Conservation (phyloP, 768 basidiomycete genomes). For the Termitomyces eurrhizus region DNA sequence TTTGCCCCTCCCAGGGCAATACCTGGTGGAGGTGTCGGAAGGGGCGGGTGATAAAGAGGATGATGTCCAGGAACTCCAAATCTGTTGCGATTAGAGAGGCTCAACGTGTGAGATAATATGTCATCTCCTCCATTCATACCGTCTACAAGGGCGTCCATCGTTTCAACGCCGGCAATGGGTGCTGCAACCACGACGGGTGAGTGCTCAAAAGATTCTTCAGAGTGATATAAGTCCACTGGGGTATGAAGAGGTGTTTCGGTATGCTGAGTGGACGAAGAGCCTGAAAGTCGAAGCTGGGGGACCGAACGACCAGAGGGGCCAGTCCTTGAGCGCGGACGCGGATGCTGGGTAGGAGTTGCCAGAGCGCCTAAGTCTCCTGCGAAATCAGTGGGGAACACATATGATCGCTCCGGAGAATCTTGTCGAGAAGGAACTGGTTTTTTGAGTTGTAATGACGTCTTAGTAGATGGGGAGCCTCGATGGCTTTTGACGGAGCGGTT, state of each 20-base stretch:
- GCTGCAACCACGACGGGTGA: slow-evolving; percentile 73
- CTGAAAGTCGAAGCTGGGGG: slow-evolving; percentile 59
- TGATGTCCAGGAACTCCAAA: slow-evolving; percentile 61
- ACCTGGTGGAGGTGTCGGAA: slow-evolving; percentile 82
- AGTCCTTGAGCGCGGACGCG: slow-evolving; percentile 53
- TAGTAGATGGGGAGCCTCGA: slow-evolving; percentile 21
- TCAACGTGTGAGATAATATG: slow-evolving; percentile 35
- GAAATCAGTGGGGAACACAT: slow-evolving; percentile 39
- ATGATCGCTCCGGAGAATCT: slow-evolving; percentile 25
- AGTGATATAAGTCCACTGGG: slow-evolving; percentile 45
- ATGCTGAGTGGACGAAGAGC: slow-evolving; percentile 62
- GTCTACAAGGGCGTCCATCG: slow-evolving; percentile 85
- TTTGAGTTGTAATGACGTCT: slow-evolving; percentile 12
- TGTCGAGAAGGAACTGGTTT: slow-evolving; percentile 8
- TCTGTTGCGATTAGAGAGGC: slow-evolving; percentile 44
- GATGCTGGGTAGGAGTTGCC: slow-evolving; percentile 26
- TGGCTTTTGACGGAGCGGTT: slow-evolving; percentile 25
- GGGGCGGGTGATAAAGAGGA: slow-evolving; percentile 77
- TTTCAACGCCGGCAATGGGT: slow-evolving; percentile 75
- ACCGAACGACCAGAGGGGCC: slow-evolving; percentile 50
- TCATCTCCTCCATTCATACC: slow-evolving; percentile 82
- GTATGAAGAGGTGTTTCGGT: slow-evolving; percentile 72
- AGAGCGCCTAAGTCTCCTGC: slow-evolving; percentile 24
- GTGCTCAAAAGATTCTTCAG: slow-evolving; percentile 40
- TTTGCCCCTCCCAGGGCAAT: slow-evolving; percentile 59